Conservation (phyloP, 1,284 basidiomycete species). For the Entoloma clypeatum region DNA sequence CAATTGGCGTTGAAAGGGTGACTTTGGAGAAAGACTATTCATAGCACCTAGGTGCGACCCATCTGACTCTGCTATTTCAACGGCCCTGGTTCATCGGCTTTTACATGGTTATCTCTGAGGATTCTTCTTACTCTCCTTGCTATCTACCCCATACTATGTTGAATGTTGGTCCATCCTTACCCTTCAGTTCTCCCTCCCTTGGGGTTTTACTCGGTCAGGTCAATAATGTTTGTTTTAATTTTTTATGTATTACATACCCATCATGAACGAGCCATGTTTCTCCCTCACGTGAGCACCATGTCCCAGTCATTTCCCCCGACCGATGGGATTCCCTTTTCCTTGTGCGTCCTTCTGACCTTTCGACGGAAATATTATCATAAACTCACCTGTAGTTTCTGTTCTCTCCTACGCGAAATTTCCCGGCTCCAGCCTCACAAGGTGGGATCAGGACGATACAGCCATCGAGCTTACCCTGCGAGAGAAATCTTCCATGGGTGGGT, state of each 20-base stretch:
- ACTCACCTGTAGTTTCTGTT: conserved; percentile 38
- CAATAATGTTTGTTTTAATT: no score
- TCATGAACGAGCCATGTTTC: neutral
- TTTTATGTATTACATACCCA: no score
- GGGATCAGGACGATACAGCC: conserved; percentile 17
- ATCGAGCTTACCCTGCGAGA: conserved; percentile 32
- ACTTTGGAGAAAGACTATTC: conserved; percentile 36
- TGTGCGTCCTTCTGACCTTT: conserved; percentile 13
- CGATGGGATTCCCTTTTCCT: conserved; percentile 22
- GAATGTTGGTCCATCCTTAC: no score
- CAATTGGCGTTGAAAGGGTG: conserved; percentile 32
- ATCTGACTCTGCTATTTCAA: no score
- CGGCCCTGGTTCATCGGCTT: no score
- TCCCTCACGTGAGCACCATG: conserved; percentile 10
- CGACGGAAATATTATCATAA: neutral
- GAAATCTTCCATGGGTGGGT: conserved; percentile 48
- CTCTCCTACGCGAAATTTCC: conserved; percentile 44
- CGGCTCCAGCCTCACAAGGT: conserved; percentile 26
- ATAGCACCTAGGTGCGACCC: no score
- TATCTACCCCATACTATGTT: no score
- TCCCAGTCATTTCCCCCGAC: conserved; percentile 11
- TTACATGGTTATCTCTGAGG: no score
- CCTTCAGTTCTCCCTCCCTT: no score
- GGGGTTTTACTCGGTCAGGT: no score
- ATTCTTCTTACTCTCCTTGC: no score